Evolutionary conservation across 129 eudicot species (phyloP).

Genomic region (Flaveria linearis): DNA sequence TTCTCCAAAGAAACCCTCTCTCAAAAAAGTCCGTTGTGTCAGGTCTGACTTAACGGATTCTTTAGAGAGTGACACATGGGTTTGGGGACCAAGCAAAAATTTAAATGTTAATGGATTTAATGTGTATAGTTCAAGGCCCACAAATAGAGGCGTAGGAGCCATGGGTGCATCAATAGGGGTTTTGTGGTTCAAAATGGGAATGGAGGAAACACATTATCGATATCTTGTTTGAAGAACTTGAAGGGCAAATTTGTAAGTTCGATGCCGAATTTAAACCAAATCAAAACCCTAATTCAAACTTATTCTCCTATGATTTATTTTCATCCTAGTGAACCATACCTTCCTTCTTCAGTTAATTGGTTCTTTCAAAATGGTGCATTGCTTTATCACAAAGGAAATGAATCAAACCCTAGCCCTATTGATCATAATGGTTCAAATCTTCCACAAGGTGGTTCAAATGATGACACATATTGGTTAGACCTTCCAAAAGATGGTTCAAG

Average conservation of each 20-base stretch:
- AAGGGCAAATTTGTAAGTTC: conserved; percentile 35
- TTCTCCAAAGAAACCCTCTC: conserved; percentile 54
- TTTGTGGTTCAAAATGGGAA: conserved; percentile 48
- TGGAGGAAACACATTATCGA: conserved; percentile 24
- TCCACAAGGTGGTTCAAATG: conserved; percentile 59
- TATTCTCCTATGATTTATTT: conserved; percentile 50
- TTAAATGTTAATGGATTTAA: conserved; percentile 42
- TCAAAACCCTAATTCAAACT: conserved; percentile 43
- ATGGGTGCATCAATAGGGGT: conserved; percentile 56
- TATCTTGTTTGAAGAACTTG: conserved; percentile 47
- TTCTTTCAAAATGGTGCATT: conserved; percentile 60
- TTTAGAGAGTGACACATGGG: conserved; percentile 45
- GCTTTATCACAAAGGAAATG: conserved; percentile 45
- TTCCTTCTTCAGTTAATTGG: conserved; percentile 60
- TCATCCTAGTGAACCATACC: conserved; percentile 51
- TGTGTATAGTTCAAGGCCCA: conserved; percentile 54
- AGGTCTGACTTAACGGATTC: conserved; percentile 60
- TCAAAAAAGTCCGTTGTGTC: conserved; percentile 54
- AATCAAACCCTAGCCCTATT: conserved; percentile 44
- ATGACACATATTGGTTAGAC: conserved; percentile 51
- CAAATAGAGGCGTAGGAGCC: conserved; percentile 47
- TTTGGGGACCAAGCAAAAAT: conserved; percentile 60
- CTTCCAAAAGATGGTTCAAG: conserved; percentile 41
- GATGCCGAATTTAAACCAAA: conserved; percentile 53
- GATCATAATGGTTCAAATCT: conserved; percentile 45